Conservation (phyloP, 306 rosid species). For the Aeschynomene evenia region DNA sequence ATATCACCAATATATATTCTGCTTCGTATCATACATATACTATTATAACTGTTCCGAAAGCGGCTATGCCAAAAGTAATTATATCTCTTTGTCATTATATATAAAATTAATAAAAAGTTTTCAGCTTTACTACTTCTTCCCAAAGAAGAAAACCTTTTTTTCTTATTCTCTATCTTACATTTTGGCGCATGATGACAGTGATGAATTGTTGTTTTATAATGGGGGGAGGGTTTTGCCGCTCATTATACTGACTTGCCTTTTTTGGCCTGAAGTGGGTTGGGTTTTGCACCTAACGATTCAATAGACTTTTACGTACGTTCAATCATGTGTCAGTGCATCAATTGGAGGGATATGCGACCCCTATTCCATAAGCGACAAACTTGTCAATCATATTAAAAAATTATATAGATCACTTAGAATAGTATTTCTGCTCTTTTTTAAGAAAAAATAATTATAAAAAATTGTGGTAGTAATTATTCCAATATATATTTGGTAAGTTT, state of each 20-base stretch:
- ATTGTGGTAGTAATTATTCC: too few relatives aligned
- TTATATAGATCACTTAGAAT: too few relatives aligned
- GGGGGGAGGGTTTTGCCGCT: neutral
- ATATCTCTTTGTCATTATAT: neutral
- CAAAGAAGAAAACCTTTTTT: neutral
- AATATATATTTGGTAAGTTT: too few relatives aligned
- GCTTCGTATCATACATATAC: too few relatives aligned
- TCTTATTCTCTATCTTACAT: neutral
- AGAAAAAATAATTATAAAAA: too few relatives aligned
- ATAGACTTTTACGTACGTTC: neutral
- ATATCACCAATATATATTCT: neutral
- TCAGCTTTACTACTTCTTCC: neutral
- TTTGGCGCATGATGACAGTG: neutral
- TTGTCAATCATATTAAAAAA: too few relatives aligned
- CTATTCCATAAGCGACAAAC: neutral
- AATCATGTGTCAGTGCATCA: neutral
- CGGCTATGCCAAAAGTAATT: neutral
- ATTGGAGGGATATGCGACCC: neutral
- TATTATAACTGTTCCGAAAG: conserved; percentile 5
- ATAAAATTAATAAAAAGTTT: too few relatives aligned
- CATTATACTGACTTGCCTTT: neutral
- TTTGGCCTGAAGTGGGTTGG: neutral
- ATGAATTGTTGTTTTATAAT: neutral
- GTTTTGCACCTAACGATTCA: neutral
- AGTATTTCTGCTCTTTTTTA: too few relatives aligned